Conservation (phyloP, 2,329 filamentous ascomycete species). For the Exophiala spinifera region DNA sequence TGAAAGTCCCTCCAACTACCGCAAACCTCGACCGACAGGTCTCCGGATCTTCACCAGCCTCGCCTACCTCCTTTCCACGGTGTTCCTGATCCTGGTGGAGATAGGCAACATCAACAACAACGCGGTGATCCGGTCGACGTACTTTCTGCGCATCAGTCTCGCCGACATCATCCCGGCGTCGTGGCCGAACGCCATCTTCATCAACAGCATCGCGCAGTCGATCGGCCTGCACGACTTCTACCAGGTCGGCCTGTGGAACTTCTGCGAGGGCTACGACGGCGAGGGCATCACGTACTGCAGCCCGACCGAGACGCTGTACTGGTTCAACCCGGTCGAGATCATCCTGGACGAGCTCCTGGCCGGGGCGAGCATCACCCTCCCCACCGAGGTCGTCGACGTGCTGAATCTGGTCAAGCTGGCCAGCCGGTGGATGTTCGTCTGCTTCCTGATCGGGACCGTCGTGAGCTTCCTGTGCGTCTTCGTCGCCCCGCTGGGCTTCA, state of each 20-base stretch:
- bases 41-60: slow-evolving; percentile 64
- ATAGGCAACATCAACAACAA: slow-evolving; percentile 69
- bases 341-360: slow-evolving; percentile 74
- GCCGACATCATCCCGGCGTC: slow-evolving; percentile 73
- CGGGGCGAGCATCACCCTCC: slow-evolving; percentile 79
- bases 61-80: slow-evolving; percentile 68
- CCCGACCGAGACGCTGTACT: slow-evolving; percentile 67
- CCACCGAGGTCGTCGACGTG: slow-evolving; percentile 68
- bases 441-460: slow-evolving; percentile 71
- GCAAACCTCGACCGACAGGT: slow-evolving; percentile 34
- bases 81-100: slow-evolving; percentile 78
- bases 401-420: slow-evolving; percentile 70
- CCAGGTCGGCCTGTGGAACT: slow-evolving; percentile 86
- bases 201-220: slow-evolving; percentile 83
- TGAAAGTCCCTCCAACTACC: slow-evolving; percentile 24
- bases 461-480: slow-evolving; percentile 72
- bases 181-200: slow-evolving; percentile 68
- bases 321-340: slow-evolving; percentile 87
- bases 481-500: slow-evolving; percentile 53
- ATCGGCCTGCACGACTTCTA: slow-evolving; percentile 93
- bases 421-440: slow-evolving; percentile 83
- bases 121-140: slow-evolving; percentile 64
- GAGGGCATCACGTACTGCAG: slow-evolving; percentile 76
- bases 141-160: slow-evolving; percentile 81
- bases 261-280: slow-evolving; percentile 78